A percentile compares a stretch with the other conserved stretches of the same genome.
These are phyloP conservation scores for Boletales sp. DNA, from an alignment of 768 basidiomycete genomes.

Conservation along the genomic window DNA sequence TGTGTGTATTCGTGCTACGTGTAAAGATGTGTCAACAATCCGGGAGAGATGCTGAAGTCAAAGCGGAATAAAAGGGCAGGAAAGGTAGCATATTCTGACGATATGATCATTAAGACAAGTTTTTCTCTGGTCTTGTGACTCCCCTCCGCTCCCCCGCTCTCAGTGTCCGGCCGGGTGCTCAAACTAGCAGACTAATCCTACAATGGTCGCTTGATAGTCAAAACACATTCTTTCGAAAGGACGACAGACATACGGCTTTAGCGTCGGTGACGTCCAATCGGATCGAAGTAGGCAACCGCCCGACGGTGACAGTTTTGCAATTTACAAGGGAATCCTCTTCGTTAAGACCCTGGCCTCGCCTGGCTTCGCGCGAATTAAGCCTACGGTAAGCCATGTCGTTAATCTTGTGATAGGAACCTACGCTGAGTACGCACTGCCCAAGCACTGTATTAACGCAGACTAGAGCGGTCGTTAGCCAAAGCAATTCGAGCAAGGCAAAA, in stretches of 20 bases:
- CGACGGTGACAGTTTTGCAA: background rate
- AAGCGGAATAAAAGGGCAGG: no score
- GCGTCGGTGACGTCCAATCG: conserved; percentile 7
- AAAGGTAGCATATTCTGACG: no score
- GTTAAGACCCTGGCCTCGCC: conserved; percentile 19
- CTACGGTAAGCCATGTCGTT: conserved; percentile 12
- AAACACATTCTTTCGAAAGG: no score
- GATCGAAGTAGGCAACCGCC: conserved; percentile 6
- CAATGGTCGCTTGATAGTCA: no score
- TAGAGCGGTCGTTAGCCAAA: conserved; percentile 4
- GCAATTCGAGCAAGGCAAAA: background rate
- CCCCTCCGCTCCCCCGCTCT: background rate
- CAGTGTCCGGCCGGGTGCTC: background rate
- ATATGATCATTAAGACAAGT: no score
- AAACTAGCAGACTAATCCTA: conserved; percentile 19
- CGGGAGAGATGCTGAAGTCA: no score
- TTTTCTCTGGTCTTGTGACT: no score
- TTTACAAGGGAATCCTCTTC: conserved; percentile 19
- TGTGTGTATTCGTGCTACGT: conserved; percentile 14
- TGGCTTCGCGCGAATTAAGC: conserved; percentile 22
- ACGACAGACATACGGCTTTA: conserved; percentile 14
- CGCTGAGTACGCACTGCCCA: conserved; percentile 16
- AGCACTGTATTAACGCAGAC: conserved; percentile 29
- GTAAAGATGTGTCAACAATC: no score
- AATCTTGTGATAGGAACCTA: background rate